phyloP scores from a whole-genome alignment of 83 land plant species.

The Picea abies region DNA sequence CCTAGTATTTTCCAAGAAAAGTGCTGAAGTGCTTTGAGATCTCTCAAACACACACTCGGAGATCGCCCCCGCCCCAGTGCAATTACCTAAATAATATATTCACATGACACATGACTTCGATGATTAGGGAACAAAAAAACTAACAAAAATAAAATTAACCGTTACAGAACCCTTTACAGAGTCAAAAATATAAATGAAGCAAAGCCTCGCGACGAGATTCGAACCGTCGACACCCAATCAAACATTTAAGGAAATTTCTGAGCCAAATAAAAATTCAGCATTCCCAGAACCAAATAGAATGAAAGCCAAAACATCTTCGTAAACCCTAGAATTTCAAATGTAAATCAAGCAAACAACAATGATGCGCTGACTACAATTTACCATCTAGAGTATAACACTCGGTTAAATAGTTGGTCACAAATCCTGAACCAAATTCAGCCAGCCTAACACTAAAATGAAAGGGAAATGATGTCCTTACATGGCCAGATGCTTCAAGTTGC shows the following conservation, averaged over 20 bases:
- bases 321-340: slow-evolving; percentile 7
- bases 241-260: not conserved
- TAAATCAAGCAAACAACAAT: not conserved
- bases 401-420: too few species aligned
- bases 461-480: too few species aligned
- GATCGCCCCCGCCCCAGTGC: not conserved
- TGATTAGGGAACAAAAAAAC: not conserved
- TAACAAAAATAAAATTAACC: not conserved
- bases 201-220: not conserved
- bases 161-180: not conserved
- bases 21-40: not conserved
- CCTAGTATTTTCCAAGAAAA: not conserved
- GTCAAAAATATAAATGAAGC: not conserved
- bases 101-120: too few species aligned
- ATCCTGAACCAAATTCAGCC: too few species aligned
- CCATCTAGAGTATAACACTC: too few species aligned
- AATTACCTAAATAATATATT: not conserved
- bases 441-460: too few species aligned
- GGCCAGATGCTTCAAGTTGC: too few species aligned
- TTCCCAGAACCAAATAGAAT: not conserved
- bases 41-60: not conserved
- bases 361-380: not conserved
- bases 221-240: not conserved
- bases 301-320: not conserved
- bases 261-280: not conserved